A percentile compares a stretch with the other conserved stretches of the same genome.
These are phyloP conservation scores for Spiraea crenata DNA, from an alignment of 331 rosid genomes.

Conservation along the genomic window DNA sequence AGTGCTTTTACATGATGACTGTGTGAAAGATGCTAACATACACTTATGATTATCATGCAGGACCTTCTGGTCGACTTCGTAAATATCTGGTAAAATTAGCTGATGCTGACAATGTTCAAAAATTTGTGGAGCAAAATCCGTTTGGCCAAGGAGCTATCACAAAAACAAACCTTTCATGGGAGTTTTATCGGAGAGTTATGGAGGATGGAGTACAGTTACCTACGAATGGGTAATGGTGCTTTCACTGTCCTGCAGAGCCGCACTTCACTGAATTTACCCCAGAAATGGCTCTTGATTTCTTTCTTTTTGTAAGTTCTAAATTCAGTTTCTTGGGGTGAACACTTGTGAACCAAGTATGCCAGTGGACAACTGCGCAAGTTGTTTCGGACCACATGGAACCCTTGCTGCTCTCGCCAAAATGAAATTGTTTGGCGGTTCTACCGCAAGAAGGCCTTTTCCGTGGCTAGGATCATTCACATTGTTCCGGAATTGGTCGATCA, in stretches of 20 bases:
- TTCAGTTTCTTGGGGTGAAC: too few relatives aligned
- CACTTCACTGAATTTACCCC: too few relatives aligned
- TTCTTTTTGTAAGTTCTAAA: too few relatives aligned
- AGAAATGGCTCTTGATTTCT: too few relatives aligned
- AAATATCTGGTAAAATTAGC: slow-evolving; percentile 59
- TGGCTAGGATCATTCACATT: too few relatives aligned
- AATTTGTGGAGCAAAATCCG: slow-evolving; percentile 51
- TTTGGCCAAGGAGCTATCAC: slow-evolving; percentile 76
- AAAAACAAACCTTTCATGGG: slow-evolving; percentile 55
- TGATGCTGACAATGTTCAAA: slow-evolving; percentile 55
- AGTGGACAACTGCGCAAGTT: too few relatives aligned
- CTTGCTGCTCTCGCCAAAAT: too few relatives aligned
- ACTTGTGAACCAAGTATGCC: too few relatives aligned
- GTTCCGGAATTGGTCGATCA: not conserved
- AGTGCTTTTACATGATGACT: not conserved
- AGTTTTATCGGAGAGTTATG: slow-evolving; percentile 34
- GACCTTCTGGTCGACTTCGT: slow-evolving; percentile 75
- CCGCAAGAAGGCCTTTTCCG: too few relatives aligned
- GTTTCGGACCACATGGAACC: too few relatives aligned
- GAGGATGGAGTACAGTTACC: not conserved
- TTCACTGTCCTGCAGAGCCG: too few relatives aligned
- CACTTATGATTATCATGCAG: slow-evolving; percentile 37
- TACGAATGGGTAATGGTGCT: not conserved
- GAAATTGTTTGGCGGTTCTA: too few relatives aligned
- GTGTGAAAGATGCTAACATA: not conserved